Evolutionary conservation across 1,284 basidiomycete genomes (phyloP), one percentile per base, ranked within the genome.

Genomic region (Fomitiporia mediterranea): DNA sequence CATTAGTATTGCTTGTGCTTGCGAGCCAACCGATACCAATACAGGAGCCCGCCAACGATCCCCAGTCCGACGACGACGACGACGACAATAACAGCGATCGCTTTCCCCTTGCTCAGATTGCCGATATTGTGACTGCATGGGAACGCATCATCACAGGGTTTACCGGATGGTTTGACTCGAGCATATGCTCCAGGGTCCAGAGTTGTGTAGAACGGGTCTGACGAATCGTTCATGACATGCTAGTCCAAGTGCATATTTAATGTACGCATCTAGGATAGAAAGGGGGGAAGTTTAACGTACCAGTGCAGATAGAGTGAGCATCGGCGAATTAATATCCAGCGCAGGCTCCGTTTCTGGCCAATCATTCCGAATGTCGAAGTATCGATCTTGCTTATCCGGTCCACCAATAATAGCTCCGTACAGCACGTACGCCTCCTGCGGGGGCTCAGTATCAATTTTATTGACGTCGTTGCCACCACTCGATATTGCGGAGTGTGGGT

Each of bases 321-420:
- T 75, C 1, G 92, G 91, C 1, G 93, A 89, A 62, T 90, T 91
- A 68, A 94, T 94, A 63, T 91, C 89, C 44, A 91, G 70, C 30
- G 85, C 89, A 55, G 85, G 77, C 80, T 93, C 90, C 9, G 84
- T 84, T 71, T 93, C 75, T 0, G 81, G 81, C 83, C 86, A 93
- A 66, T 93, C 90, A 58, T 81, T 85, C 27, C 94, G 82, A 58
- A 91, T 84, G 66, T 96, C 89, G 69, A 81, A 96, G 72, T 82
- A 96, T 32, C 76, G 76, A 68, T 92, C 94, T 43, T 77, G 73
- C 56, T 74, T 76, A 67, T 91, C 82, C 0, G 94, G 94, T 11
- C 94, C 94, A 44, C 94, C 94, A 9, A 95, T 79, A 35, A 95
- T 80, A 17, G 85, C 93, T 34, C 94, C 94, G 65, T 94, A 95